phyloP scores from a whole-genome alignment of 2,329 filamentous ascomycete species.

The Fusarium buxicola region DNA sequence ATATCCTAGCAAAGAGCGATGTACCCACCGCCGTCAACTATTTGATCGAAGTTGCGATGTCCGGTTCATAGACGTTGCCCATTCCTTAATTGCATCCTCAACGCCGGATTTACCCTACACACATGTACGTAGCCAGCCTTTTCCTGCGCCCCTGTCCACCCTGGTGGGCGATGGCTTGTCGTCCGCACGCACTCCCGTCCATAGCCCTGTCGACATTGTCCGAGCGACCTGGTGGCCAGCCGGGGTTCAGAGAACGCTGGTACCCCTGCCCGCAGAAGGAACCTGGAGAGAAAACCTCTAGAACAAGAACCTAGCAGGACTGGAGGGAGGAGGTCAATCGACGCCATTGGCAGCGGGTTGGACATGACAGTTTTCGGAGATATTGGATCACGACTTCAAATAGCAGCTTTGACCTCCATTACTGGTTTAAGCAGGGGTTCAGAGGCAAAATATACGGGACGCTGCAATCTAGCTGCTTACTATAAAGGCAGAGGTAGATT shows the following conservation, averaged over 20 bases:
- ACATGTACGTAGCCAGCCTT: background rate
- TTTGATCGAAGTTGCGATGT: background rate
- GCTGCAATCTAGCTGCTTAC: too few species aligned
- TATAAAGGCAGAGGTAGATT: too few species aligned
- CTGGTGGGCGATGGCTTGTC: constrained; percentile 25
- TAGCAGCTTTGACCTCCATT: too few species aligned
- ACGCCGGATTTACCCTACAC: constrained; percentile 22
- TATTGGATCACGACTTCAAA: constrained; percentile 1
- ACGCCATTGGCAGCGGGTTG: constrained; percentile 3
- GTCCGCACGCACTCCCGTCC: constrained; percentile 35
- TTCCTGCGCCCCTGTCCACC: constrained; percentile 15
- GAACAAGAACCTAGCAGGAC: constrained; percentile 26
- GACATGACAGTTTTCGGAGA: constrained; percentile 1
- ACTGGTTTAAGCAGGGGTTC: too few species aligned
- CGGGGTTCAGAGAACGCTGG: constrained; percentile 3
- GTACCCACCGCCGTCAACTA: too few species aligned
- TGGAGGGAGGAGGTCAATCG: constrained; percentile 10
- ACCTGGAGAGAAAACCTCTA: constrained; percentile 32
- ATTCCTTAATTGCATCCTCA: background rate
- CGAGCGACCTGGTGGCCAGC: constrained; percentile 14
- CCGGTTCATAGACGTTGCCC: background rate
- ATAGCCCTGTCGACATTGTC: constrained; percentile 23
- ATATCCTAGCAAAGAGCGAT: too few species aligned
- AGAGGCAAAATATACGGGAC: background rate
- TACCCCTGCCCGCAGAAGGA: constrained; percentile 24